Conservation (phyloP, 2,329 filamentous ascomycete genomes). For the Fusarium sp. region DNA sequence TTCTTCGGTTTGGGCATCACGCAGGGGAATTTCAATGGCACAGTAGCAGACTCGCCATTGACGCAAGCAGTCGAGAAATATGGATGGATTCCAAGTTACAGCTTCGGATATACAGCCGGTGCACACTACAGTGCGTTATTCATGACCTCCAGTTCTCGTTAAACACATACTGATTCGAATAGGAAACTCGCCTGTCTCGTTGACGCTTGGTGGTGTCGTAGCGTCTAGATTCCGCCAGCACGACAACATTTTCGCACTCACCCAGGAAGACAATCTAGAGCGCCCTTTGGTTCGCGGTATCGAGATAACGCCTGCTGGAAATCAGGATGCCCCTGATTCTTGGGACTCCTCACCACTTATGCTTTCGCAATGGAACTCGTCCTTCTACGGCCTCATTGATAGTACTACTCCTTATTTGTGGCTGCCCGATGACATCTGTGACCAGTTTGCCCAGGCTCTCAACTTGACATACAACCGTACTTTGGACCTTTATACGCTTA, state of each 20-base stretch:
- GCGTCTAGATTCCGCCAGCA: slow-evolving; percentile 70
- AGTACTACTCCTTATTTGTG: slow-evolving; percentile 73
- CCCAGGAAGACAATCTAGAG: slow-evolving; percentile 65
- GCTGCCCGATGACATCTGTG: slow-evolving; percentile 69
- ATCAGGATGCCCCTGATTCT: slow-evolving; percentile 45
- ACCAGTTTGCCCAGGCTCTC: slow-evolving; percentile 71
- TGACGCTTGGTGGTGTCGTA: slow-evolving; percentile 79
- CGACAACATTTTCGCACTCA: slow-evolving; percentile 67
- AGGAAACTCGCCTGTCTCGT: slow-evolving; percentile 60
- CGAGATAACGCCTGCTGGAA: slow-evolving; percentile 52
- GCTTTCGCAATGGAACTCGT: slow-evolving; percentile 59
- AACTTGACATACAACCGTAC: slow-evolving; percentile 73
- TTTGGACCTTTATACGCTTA: slow-evolving; percentile 72
- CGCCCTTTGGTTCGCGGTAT: slow-evolving; percentile 70
- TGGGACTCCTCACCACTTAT: slow-evolving; percentile 55
- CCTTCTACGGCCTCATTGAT: slow-evolving; percentile 67
- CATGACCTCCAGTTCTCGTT: neutral
- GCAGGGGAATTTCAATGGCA: slow-evolving; percentile 62
- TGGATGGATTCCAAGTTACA: slow-evolving; percentile 74
- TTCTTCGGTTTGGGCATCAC: slow-evolving; percentile 67
- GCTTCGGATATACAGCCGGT: slow-evolving; percentile 80
- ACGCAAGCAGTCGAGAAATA: slow-evolving; percentile 68
- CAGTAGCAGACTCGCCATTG: slow-evolving; percentile 62
- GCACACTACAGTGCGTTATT: slow-evolving; percentile 72
- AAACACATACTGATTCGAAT: slow-evolving; percentile 21